Evolutionary conservation across 768 basidiomycete species (phyloP).

Genomic region (Podaxis rugospora): DNA sequence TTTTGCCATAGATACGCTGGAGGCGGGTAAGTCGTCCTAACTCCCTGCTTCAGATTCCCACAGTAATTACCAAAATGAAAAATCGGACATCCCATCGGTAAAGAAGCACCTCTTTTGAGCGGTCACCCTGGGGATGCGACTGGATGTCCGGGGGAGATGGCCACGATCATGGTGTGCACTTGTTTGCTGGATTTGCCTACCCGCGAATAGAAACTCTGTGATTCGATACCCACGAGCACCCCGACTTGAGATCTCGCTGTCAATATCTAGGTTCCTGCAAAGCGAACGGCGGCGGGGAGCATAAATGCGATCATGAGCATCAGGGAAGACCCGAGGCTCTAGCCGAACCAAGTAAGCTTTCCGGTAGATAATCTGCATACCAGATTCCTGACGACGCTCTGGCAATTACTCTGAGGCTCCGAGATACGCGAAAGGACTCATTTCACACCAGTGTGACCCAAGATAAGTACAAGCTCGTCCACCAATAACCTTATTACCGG

Average conservation of each 20-base stretch:
- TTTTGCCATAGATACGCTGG: too few species aligned
- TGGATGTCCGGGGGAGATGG: background rate
- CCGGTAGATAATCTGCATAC: background rate
- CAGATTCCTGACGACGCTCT: background rate
- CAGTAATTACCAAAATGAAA: too few species aligned
- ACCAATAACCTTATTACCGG: constrained; percentile 2
- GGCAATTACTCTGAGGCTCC: background rate
- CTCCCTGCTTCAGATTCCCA: too few species aligned
- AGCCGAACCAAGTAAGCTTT: background rate
- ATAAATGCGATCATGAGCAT: background rate
- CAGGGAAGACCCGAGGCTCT: background rate
- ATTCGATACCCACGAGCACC: background rate
- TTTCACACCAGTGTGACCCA: background rate
- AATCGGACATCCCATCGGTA: too few species aligned
- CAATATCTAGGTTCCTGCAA: background rate
- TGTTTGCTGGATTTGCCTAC: background rate
- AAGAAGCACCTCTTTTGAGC: too few species aligned
- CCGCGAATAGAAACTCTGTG: background rate
- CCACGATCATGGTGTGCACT: background rate
- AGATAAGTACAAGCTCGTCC: background rate
- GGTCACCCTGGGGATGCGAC: too few species aligned
- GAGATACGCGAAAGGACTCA: constrained; percentile 3
- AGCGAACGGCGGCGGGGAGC: background rate
- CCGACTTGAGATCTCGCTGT: constrained; percentile 1
- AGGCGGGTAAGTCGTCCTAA: too few species aligned